Evolutionary conservation across 306 rosid genomes (phyloP), one percentile per base, ranked within the genome.

Genomic region (Leucaena leucocephala): DNA sequence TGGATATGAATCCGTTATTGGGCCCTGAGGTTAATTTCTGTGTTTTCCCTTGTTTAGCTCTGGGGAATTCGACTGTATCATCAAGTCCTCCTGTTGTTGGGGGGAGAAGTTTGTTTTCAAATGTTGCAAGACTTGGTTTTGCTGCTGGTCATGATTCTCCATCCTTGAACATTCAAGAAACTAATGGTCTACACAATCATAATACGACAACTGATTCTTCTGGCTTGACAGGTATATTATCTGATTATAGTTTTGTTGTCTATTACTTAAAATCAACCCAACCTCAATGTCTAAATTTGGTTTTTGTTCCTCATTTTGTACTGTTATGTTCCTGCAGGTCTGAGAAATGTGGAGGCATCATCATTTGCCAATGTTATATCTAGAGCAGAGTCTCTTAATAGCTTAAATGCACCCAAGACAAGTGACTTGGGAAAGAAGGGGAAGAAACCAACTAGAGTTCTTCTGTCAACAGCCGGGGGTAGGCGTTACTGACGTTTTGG

Each of bases 111-210:
- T 88, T 90, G 68, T 95, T 95, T 76, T 95, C 98, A 14, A 95
- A 74, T 62, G 98, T 95, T 68, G 90, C 98, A 3, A 87, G 79
- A 85, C 94, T 92, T 65, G 98, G 98, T 74, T 95, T 92, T 78
- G 98, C 98, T 67, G 98, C 98, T 36, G 98, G 61, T n/a, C 98
- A 95, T 67, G 98, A 93, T 83, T 92, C 97, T 82, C 97, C 97
- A 22, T 72, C 91, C 82, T 80, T 95, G 76, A 93, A 86, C 82
- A 77, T 82, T 50, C 98, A 87, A 84, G 97, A 89, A 75, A 83
- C 83, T 33, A 85, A 74, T 77, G 76, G 86, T 68, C 59, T 35
- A 61, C 77, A 75, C 27, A 75, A 62, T 43, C 81, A 71, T 65
- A 79, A 76, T 69, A 75, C 27, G 27, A 73, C 46, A 16, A 57